Evolutionary conservation across 2,329 filamentous ascomycete species (phyloP), one percentile per base, ranked within the genome.

Genomic region (Lachnellula occidentalis): DNA sequence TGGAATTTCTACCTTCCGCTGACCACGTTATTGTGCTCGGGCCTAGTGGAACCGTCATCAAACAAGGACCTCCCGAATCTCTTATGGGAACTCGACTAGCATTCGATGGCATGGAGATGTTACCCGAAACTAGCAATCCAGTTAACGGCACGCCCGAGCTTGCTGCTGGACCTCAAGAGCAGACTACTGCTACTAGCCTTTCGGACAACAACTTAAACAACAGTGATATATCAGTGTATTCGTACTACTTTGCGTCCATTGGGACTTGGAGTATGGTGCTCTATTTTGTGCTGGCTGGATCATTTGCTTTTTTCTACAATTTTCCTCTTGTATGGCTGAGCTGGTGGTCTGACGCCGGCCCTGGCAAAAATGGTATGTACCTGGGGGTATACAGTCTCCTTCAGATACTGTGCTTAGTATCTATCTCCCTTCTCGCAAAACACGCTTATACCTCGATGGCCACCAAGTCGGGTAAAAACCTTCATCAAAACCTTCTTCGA

Each of bases 1-100:
- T 24, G 4, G 22, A 55, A 54, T 34, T 53, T 37, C 17, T 72
- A 1, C 66, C 67, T 8, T 68, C 15, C 34, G 34, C 34, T 12
- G 34, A 36, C 34, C 34, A 36, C 15, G 34, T 36, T n/a, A n/a
- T 36, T n/a, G 11, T 11, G 11, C 11, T 36, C 15, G 34, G 34
- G 15, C 8, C 34, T 12, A n/a, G 15, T 11, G 34, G 34, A 11
- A n/a, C 11, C 11, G 34, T 36, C 15, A n/a, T 36, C 34, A 11
- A 36, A n/a, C 34, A 36, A 36, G 34, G 34, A 11, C 11, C 34
- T 24, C 22, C 22, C 22, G 22, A 24, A 24, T 24, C 22, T 24
- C 34, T 36, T 5, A 24, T 24, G 11, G 11, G 34, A 36, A n/a
- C 34, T 36, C 34, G 15, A 36, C 15, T 36, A 24, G 22, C 34